These are phyloP conservation scores for Podila epigama DNA, from an alignment of 192 early-diverging fungal genomes.

Conservation along the genomic window DNA sequence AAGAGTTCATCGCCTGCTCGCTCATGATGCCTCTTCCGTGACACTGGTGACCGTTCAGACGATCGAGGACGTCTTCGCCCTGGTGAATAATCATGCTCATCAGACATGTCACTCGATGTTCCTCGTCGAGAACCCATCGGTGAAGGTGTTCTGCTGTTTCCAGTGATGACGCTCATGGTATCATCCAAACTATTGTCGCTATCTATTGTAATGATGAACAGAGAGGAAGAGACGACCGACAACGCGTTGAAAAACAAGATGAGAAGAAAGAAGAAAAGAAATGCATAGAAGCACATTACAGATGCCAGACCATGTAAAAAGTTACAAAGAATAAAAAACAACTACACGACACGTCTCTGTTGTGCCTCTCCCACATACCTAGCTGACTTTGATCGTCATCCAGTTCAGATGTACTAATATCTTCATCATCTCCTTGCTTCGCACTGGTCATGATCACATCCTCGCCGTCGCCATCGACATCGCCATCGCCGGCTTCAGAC, in stretches of 20 bases:
- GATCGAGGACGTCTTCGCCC: background rate
- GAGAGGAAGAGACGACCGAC: too few species aligned
- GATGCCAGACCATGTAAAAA: too few species aligned
- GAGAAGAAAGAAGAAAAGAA: background rate
- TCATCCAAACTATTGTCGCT: conserved; percentile 38
- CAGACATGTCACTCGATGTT: conserved; percentile 38
- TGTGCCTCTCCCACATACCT: background rate
- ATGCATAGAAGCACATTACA: background rate
- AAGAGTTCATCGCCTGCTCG: conserved; percentile 40
- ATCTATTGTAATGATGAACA: conserved; percentile 2
- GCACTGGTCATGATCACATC: background rate
- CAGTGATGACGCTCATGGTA: conserved; percentile 25
- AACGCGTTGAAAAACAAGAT: background rate
- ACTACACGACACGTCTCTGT: too few species aligned
- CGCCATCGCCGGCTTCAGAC: background rate
- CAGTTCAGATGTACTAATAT: conserved; percentile 1
- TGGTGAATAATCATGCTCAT: conserved; percentile 36
- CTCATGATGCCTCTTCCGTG: conserved; percentile 12
- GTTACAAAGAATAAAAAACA: too few species aligned
- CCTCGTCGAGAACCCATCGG: conserved; percentile 6
- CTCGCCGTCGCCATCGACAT: background rate
- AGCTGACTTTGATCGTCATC: conserved; percentile 13
- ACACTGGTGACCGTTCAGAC: background rate
- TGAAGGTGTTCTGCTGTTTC: conserved; percentile 19
- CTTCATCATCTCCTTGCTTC: background rate